Base-by-base conservation (phyloP, 139 green algal genomes). In the Diplosphaera chodatii region DNA sequence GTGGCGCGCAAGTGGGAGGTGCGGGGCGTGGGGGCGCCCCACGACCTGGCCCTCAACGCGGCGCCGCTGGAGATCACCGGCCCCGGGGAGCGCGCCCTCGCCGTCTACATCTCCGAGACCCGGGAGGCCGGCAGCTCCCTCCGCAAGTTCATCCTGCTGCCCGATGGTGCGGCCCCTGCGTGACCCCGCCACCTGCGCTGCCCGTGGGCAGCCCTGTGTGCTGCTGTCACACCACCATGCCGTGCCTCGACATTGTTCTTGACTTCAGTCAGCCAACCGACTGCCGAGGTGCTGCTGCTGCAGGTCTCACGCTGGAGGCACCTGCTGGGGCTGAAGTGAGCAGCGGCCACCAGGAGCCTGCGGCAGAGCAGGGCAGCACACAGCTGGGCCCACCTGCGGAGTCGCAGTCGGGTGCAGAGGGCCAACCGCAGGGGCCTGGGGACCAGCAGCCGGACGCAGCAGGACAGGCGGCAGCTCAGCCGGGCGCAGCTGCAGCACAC, bases 11-110 rank as follows among this genome's bases (percentile, higher is more conserved):
- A 41, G 3, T 92, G 85, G 83, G 32, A 64, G 22, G 27, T 92
- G 16, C 70, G 78, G 4, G 83, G 80, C 56, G 69, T 72, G 18
- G 23, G 67, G 25, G 80, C 71, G 23, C 87, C 87, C 1, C 87
- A 92, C 70, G 84, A 91, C 75, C 70, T 92, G n/a, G 78, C 75
- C 18, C 66, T 95, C 15, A 71, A 79, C 1, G 81, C 85, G 0
- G 84, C 86, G 2, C 81, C 89, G 2, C 40, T 88, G 64, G 66
- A 64, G 13, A 34, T 85, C 1, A 85, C 77, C 1, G 88, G 85
- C 18, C 73, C 77, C 1, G 69, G 78, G 32, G 85, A 95, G 65
- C 83, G 89, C 18, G 68, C 87, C 27, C 75, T 92, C 55, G 76
- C 89, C 8, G 32, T 94, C 22, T 82, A 89, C 28, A 63, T 94